These are phyloP conservation scores for Lenwebbia sp. DNA, from an alignment of 345 rosid species.

Conservation along the genomic window DNA sequence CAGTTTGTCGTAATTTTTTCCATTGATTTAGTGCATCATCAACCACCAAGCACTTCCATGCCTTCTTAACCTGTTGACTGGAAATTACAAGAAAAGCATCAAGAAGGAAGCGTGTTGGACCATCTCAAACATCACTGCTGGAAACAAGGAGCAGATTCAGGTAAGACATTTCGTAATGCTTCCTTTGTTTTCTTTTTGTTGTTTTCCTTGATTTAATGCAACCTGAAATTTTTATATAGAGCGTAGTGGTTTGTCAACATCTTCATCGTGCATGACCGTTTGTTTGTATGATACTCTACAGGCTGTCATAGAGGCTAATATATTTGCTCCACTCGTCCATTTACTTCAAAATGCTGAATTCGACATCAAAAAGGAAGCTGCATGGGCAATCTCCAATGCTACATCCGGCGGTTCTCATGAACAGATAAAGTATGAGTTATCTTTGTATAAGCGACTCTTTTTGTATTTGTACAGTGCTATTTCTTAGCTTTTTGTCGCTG, in stretches of 20 bases:
- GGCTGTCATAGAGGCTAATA: constrained; percentile 38
- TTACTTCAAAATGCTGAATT: constrained; percentile 54
- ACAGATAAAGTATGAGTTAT: constrained; percentile 33
- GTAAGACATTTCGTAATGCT: neutral
- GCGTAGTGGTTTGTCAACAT: neutral
- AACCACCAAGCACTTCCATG: constrained; percentile 57
- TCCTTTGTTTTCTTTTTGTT: neutral
- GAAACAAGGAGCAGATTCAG: constrained; percentile 64
- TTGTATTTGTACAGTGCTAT: neutral
- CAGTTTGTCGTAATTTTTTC: neutral
- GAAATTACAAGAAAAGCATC: constrained; percentile 64
- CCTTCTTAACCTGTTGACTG: constrained; percentile 44
- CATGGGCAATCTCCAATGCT: constrained; percentile 62
- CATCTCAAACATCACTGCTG: constrained; percentile 84
- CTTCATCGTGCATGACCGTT: neutral
- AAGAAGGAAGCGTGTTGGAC: constrained; percentile 96
- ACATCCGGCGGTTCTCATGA: constrained; percentile 54
- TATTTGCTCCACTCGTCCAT: constrained; percentile 29
- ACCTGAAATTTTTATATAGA: neutral
- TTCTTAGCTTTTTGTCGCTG: neutral
- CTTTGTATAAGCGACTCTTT: neutral
- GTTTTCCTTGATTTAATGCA: neutral
- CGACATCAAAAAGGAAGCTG: constrained; percentile 60
- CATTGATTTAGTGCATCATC: constrained; percentile 36
- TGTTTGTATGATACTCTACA: constrained; percentile 1